Evolutionary conservation across 306 rosid genomes (phyloP).

Genomic region (Cyamopsis tetragonoloba): DNA sequence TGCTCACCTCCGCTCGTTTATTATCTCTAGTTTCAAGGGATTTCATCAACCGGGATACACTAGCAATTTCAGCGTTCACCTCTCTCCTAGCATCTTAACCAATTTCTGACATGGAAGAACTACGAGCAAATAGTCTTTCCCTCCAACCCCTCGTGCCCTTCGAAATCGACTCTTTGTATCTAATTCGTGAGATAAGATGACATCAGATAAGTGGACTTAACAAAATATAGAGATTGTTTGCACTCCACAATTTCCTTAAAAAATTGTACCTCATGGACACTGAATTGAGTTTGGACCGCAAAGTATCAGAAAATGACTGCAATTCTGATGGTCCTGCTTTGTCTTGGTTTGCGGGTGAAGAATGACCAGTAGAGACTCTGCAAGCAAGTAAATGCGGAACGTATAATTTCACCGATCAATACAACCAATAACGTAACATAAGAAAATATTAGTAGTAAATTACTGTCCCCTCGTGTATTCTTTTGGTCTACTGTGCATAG

Average conservation of each 20-base stretch:
- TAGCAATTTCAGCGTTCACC: constrained; percentile 52
- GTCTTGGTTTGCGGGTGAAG: constrained; percentile 47
- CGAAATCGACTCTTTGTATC: constrained; percentile 89
- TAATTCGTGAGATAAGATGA: constrained; percentile 25
- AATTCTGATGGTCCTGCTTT: constrained; percentile 77
- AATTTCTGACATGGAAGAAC: constrained; percentile 54
- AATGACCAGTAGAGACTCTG: constrained; percentile 44
- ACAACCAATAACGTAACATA: background rate
- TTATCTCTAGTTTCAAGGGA: constrained; percentile 49
- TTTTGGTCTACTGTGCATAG: background rate
- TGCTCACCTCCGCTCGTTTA: constrained; percentile 28
- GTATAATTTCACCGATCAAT: background rate
- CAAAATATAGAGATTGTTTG: background rate
- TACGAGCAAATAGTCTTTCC: constrained; percentile 72
- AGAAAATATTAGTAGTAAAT: background rate
- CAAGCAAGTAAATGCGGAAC: constrained; percentile 1
- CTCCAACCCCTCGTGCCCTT: constrained; percentile 84
- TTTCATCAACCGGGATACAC: constrained; percentile 62
- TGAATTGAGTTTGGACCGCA: constrained; percentile 60
- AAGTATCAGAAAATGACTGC: constrained; percentile 75
- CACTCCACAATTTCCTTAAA: background rate
- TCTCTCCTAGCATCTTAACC: constrained; percentile 61
- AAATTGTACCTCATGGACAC: constrained; percentile 61
- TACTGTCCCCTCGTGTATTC: background rate
- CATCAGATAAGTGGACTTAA: background rate